These are phyloP conservation scores for Erigeron philadelphicus DNA, from an alignment of 140 eudicot species.

Conservation along the genomic window DNA sequence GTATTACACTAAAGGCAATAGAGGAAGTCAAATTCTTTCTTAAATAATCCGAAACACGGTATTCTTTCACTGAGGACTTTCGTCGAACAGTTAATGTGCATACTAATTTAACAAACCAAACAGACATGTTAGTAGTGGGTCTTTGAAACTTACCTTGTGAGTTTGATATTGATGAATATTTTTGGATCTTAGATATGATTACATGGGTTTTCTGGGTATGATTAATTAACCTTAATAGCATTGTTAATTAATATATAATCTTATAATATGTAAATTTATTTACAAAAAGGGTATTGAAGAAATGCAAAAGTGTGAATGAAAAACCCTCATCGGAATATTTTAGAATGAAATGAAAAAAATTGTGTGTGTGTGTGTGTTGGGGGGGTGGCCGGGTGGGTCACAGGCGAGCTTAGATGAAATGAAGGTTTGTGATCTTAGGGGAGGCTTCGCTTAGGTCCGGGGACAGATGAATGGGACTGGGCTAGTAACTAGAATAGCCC, in stretches of 20 bases:
- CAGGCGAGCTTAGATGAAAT: too few species aligned
- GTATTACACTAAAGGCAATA: slow-evolving; percentile 47
- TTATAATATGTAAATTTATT: too few species aligned
- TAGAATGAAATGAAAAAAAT: too few species aligned
- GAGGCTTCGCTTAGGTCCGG: too few species aligned
- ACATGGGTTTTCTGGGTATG: slow-evolving; percentile 19
- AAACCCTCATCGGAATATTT: too few species aligned
- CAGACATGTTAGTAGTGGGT: not conserved
- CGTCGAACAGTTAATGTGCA: slow-evolving; percentile 56
- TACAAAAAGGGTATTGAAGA: too few species aligned
- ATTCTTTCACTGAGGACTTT: slow-evolving; percentile 35
- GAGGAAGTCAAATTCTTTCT: slow-evolving; percentile 39
- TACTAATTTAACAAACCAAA: slow-evolving; percentile 73
- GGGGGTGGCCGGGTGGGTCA: too few species aligned
- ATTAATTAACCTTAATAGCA: slow-evolving; percentile 31
- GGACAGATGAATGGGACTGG: too few species aligned
- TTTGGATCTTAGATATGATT: slow-evolving; percentile 30
- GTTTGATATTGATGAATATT: slow-evolving; percentile 39
- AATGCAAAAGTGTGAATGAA: too few species aligned
- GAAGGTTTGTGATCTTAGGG: too few species aligned
- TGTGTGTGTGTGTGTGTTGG: too few species aligned
- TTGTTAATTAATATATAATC: not conserved
- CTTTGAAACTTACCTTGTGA: slow-evolving; percentile 30
- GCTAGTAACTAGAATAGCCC: too few species aligned
- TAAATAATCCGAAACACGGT: slow-evolving; percentile 40